These are phyloP conservation scores for Carnegiea gigantea DNA, from an alignment of 179 eudicot species.

Conservation along the genomic window DNA sequence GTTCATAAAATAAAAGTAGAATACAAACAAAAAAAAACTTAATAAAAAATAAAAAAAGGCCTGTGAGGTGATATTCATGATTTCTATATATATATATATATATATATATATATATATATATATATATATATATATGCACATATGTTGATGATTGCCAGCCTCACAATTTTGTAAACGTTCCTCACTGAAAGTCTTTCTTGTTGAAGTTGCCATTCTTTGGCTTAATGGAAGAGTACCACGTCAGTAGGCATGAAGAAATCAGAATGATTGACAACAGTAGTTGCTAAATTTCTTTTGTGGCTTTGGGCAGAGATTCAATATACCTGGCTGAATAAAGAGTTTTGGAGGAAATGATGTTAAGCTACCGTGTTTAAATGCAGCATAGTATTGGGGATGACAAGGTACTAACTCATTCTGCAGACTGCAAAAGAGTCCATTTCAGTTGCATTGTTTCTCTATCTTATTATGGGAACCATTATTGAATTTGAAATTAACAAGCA, in stretches of 20 bases:
- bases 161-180: slow-evolving; percentile 14
- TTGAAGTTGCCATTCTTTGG: background rate
- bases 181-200: slow-evolving; percentile 3
- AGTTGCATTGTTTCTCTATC: background rate
- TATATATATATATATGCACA: background rate
- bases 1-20: background rate
- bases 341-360: slow-evolving; percentile 25
- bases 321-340: background rate
- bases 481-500: background rate
- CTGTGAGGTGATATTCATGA: background rate
- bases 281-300: slow-evolving; percentile 12
- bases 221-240: background rate
- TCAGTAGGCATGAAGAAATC: too few relatives aligned
- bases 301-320: background rate
- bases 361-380: slow-evolving; percentile 39
- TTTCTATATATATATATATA: slow-evolving; percentile 7
- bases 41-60: background rate
- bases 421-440: background rate
- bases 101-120: too few relatives aligned
- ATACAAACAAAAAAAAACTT: background rate
- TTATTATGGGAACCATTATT: background rate
- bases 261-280: too few relatives aligned
- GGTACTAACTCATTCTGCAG: slow-evolving; percentile 17
- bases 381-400: slow-evolving; percentile 39
- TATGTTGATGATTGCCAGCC: slow-evolving; percentile 14